phyloP scores from a whole-genome alignment of 1,284 basidiomycete genomes.

The Cryptococcus jaspeensis region DNA sequence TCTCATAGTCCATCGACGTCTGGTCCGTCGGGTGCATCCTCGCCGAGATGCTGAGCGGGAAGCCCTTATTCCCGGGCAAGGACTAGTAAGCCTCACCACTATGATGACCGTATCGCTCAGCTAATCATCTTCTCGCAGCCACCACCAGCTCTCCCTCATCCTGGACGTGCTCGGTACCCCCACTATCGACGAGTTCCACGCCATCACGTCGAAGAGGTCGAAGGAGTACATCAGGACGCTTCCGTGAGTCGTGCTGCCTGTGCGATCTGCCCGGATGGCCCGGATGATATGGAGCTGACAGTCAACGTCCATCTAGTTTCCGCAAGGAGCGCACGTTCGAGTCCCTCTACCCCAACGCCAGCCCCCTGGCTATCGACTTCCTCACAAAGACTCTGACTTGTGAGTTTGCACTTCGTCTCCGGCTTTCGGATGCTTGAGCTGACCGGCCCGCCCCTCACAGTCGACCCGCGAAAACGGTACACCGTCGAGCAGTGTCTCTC shows the following conservation, averaged over 20 bases:
- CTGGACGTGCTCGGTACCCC: conserved; percentile 91
- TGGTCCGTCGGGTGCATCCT: conserved; percentile 99
- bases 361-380: conserved; percentile 82
- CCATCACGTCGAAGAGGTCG: conserved; percentile 78
- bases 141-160: conserved; percentile 88
- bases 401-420: conserved; percentile 24
- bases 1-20: conserved; percentile 73
- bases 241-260: conserved; percentile 51
- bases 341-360: conserved; percentile 81
- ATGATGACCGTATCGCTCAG: not conserved
- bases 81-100: conserved; percentile 62
- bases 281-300: conserved; percentile 8
- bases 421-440: not conserved
- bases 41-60: conserved; percentile 92
- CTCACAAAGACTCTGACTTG: conserved; percentile 81
- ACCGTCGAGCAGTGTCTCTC: conserved; percentile 85
- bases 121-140: conserved; percentile 47
- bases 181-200: conserved; percentile 84
- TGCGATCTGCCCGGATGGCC: not conserved
- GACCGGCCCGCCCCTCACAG: conserved; percentile 48
- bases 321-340: conserved; percentile 76
- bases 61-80: conserved; percentile 91
- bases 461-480: conserved; percentile 90
- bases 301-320: conserved; percentile 55
- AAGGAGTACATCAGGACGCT: conserved; percentile 86